Conservation (phyloP, 805 yeast genomes). For the Pichia membranifaciens region DNA sequence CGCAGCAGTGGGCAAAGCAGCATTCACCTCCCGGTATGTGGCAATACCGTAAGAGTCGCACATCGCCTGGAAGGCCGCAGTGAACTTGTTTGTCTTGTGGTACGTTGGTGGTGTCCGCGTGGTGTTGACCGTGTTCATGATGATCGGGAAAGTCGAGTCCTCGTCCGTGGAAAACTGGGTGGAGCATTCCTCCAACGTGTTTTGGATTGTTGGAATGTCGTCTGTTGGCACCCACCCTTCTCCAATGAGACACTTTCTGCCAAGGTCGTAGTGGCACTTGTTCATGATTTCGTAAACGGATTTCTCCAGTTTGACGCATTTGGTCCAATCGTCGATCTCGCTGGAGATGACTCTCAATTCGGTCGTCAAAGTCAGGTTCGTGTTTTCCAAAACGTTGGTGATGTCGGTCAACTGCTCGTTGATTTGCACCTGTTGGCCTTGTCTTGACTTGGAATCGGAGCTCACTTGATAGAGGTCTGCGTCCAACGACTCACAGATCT, state of each 20-base stretch:
- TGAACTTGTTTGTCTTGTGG: constrained; percentile 65
- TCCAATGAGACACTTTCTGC: constrained; percentile 59
- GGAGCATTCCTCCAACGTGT: constrained; percentile 38
- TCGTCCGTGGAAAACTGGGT: constrained; percentile 18
- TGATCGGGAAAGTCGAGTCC: constrained; percentile 26
- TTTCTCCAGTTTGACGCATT: constrained; percentile 47
- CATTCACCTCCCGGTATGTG: constrained; percentile 68
- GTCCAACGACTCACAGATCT: constrained; percentile 85
- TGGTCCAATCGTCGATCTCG: constrained; percentile 59
- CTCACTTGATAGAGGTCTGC: constrained; percentile 69
- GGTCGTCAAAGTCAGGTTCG: constrained; percentile 51
- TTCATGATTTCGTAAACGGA: constrained; percentile 55
- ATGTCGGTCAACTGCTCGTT: constrained; percentile 48
- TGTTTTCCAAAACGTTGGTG: constrained; percentile 41
- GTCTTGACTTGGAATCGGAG: constrained; percentile 33
- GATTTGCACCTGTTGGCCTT: constrained; percentile 36
- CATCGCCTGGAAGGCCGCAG: constrained; percentile 62
- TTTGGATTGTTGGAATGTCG: constrained; percentile 43
- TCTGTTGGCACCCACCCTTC: constrained; percentile 71
- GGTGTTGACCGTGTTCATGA: constrained; percentile 57
- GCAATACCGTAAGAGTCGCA: constrained; percentile 77
- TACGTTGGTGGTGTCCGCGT: constrained; percentile 83
- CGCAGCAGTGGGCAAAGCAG: constrained; percentile 67
- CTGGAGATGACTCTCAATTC: constrained; percentile 60
- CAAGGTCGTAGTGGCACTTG: constrained; percentile 61